Percentiles rank a stretch among this genome's conserved stretches.
Conservation (phyloP, 2,329 filamentous ascomycete species). For the Podosphaera xanthii region DNA sequence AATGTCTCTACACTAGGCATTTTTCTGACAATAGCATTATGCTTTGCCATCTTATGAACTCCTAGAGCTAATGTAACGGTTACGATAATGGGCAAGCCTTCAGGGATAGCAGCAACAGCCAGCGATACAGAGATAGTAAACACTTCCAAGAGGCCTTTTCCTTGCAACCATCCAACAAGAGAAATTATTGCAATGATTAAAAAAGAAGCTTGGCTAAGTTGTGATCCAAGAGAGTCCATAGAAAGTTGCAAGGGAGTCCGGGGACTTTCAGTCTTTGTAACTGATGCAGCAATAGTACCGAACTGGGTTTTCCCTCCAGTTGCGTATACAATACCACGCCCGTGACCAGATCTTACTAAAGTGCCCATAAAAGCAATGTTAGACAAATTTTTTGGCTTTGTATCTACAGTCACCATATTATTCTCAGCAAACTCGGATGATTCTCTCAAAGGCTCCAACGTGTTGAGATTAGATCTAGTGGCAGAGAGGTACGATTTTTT, state of each 20-base stretch:
- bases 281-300: constrained; percentile 80
- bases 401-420: constrained; percentile 35
- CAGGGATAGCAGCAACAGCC: constrained; percentile 85
- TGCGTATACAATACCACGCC: constrained; percentile 90
- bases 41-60: constrained; percentile 85
- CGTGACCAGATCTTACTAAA: constrained; percentile 79
- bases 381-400: constrained; percentile 48
- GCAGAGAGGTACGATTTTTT: constrained; percentile 16
- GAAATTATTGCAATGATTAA: constrained; percentile 86
- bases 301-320: constrained; percentile 89
- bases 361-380: constrained; percentile 99
- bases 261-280: constrained; percentile 87
- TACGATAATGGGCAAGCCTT: constrained; percentile 92
- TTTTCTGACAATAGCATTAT: constrained; percentile 83
- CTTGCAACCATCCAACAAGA: constrained; percentile 70
- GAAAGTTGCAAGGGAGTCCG: constrained; percentile 81
- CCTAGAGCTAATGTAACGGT: constrained; percentile 89
- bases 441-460: constrained; percentile 18
- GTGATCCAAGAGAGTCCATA: constrained; percentile 93
- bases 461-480: constrained; percentile 13
- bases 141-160: constrained; percentile 74
- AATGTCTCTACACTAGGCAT: constrained; percentile 94
- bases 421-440: constrained; percentile 36
- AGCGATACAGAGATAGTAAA: constrained; percentile 95
- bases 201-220: constrained; percentile 92